Evolutionary conservation across 805 yeast species (phyloP).

Genomic region (Candida ponderosae): DNA sequence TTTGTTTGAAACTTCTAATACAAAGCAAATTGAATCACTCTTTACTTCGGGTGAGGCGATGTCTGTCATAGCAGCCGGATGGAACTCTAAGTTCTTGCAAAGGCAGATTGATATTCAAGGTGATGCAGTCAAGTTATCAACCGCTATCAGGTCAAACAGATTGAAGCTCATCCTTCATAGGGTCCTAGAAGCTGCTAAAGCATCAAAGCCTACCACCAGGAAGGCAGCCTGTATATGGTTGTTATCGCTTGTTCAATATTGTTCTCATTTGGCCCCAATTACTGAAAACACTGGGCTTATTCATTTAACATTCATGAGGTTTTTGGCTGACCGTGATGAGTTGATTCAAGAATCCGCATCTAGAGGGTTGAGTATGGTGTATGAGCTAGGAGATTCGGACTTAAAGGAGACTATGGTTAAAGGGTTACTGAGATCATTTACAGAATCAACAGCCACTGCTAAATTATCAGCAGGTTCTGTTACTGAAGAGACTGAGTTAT

Average conservation of each 20-base stretch:
- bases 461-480: conserved; percentile 56
- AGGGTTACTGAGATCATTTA: conserved; percentile 67
- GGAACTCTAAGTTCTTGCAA: conserved; percentile 53
- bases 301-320: conserved; percentile 69
- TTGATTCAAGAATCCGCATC: conserved; percentile 89
- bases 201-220: conserved; percentile 67
- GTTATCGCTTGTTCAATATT: conserved; percentile 69
- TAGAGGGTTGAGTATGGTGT: conserved; percentile 75
- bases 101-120: conserved; percentile 49
- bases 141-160: conserved; percentile 8
- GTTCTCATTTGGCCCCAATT: conserved; percentile 40
- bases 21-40: conserved; percentile 68
- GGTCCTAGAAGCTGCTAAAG: conserved; percentile 44
- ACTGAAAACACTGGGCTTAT: conserved; percentile 43
- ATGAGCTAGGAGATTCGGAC: conserved; percentile 64
- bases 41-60: conserved; percentile 84
- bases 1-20: conserved; percentile 49
- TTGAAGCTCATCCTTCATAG: conserved; percentile 30
- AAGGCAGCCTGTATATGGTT: conserved; percentile 83
- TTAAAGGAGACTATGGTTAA: conserved; percentile 68
- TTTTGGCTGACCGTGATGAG: conserved; percentile 76
- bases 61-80: conserved; percentile 62
- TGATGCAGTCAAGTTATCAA: conserved; percentile 5
- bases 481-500: conserved; percentile 72
- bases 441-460: conserved; percentile 47